A percentile compares a stretch with the other conserved stretches of the same genome.
These are phyloP conservation scores for Brassica rapa DNA, from an alignment of 345 rosid species.

Conservation along the genomic window DNA sequence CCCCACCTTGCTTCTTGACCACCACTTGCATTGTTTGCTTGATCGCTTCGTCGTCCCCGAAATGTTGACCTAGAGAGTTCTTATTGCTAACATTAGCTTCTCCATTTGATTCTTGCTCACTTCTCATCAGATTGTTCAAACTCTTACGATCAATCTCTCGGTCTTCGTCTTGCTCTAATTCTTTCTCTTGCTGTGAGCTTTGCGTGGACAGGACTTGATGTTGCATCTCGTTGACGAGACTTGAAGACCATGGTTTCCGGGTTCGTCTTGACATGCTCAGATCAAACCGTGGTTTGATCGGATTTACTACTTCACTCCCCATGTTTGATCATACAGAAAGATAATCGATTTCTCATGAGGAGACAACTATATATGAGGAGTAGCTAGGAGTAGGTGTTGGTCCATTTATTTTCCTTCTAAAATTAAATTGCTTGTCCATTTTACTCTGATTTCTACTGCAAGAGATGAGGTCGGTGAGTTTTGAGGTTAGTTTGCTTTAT, in stretches of 20 bases:
- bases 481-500: conserved; percentile 31
- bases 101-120: conserved; percentile 34
- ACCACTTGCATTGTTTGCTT: conserved; percentile 53
- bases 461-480: conserved; percentile 22
- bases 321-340: conserved; percentile 34
- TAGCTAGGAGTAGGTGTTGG: conserved; percentile 29
- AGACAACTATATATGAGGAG: conserved; percentile 27
- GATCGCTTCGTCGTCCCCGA: conserved; percentile 45
- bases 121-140: conserved; percentile 61
- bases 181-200: conserved; percentile 4
- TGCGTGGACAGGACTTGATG: conserved; percentile 17
- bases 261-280: conserved; percentile 74
- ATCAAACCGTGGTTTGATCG: conserved; percentile 51
- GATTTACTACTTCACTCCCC: conserved; percentile 46
- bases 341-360: background rate
- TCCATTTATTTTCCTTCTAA: conserved; percentile 4
- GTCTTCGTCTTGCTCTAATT: conserved; percentile 20
- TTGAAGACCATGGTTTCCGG: conserved; percentile 54
- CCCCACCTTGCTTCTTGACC: conserved; percentile 36
- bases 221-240: conserved; percentile 33
- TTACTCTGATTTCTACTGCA: conserved; percentile 18
- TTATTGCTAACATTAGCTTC: conserved; percentile 29
- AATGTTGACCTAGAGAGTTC: conserved; percentile 55
- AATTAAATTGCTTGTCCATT: conserved; percentile 18
- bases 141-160: conserved; percentile 47